A percentile compares a stretch with the other conserved stretches of the same genome.
Evolutionary conservation across 495 filamentous ascomycete species (phyloP).

Genomic region (Hamigera avellanea): DNA sequence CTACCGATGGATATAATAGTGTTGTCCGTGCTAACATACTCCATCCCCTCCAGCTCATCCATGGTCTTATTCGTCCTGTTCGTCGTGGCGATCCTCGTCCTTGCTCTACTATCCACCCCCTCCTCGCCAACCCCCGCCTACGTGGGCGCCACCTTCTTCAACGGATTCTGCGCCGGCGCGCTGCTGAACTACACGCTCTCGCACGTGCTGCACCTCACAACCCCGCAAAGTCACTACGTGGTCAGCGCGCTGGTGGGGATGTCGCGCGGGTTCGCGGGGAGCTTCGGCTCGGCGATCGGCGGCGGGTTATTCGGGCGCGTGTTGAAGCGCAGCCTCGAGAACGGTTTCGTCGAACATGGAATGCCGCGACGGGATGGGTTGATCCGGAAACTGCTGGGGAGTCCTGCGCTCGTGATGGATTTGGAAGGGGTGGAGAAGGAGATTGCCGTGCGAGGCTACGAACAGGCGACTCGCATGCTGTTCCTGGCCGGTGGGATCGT

Average conservation of each 20-base stretch:
- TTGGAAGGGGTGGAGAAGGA: conserved; percentile 40
- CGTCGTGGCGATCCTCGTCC: conserved; percentile 31
- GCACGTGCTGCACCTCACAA: conserved; percentile 60
- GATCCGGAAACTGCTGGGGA: conserved; percentile 52
- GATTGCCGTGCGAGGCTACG: conserved; percentile 54
- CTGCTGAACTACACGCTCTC: conserved; percentile 67
- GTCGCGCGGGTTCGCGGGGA: conserved; percentile 63
- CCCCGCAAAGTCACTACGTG: conserved; percentile 51
- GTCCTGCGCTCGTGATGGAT: conserved; percentile 47
- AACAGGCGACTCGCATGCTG: conserved; percentile 42
- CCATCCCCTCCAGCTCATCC: conserved; percentile 25
- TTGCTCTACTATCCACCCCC: conserved; percentile 40
- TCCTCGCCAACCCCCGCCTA: conserved; percentile 34
- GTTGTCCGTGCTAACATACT: no score
- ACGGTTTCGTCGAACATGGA: conserved; percentile 44
- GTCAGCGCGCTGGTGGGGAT: conserved; percentile 58
- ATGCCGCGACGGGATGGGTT: conserved; percentile 38
- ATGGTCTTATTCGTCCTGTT: conserved; percentile 44
- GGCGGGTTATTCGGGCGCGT: conserved; percentile 60
- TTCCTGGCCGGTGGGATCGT: conserved; percentile 47
- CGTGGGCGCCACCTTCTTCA: conserved; percentile 44
- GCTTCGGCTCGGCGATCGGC: conserved; percentile 65
- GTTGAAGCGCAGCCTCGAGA: conserved; percentile 40
- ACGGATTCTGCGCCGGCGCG: conserved; percentile 59
- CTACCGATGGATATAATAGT: no score